Percentiles rank a stretch among this genome's conserved stretches.
phyloP scores from a whole-genome alignment of 2,329 filamentous ascomycete species.

The Sclerotinia nivalis region DNA sequence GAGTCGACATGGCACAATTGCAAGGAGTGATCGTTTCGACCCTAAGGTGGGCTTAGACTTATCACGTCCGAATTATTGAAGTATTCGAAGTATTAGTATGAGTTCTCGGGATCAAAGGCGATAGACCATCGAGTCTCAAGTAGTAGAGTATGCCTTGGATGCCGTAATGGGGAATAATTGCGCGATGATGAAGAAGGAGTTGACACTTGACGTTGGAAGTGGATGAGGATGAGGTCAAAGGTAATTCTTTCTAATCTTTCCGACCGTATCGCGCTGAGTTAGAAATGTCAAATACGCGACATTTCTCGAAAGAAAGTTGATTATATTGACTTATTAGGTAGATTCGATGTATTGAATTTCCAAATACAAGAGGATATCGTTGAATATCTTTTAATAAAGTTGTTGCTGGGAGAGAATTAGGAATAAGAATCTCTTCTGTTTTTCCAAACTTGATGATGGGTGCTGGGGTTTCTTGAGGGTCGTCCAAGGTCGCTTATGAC shows the following conservation, averaged over 20 bases:
- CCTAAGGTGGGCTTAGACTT: constrained; percentile 26
- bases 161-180: constrained; percentile 14
- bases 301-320: constrained; percentile 12
- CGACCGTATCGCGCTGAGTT: constrained; percentile 22
- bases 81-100: background rate
- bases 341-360: background rate
- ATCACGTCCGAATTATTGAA: constrained; percentile 19
- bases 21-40: constrained; percentile 28
- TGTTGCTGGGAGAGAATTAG: background rate
- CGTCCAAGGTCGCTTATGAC: constrained; percentile 20
- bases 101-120: constrained; percentile 1
- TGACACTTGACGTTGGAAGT: constrained; percentile 22
- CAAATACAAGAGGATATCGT: constrained; percentile 6
- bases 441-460: constrained; percentile 14
- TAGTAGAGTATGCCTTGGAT: constrained; percentile 6
- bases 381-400: background rate
- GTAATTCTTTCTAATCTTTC: constrained; percentile 24
- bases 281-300: constrained; percentile 24
- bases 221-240: constrained; percentile 20
- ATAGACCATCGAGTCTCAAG: constrained; percentile 13
- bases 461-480: constrained; percentile 14
- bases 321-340: background rate
- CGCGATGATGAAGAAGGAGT: constrained; percentile 15
- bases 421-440: background rate
- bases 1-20: constrained; percentile 68